Conservation (phyloP, 2,329 filamentous ascomycete species). For the Arthrocladium fulminans region DNA sequence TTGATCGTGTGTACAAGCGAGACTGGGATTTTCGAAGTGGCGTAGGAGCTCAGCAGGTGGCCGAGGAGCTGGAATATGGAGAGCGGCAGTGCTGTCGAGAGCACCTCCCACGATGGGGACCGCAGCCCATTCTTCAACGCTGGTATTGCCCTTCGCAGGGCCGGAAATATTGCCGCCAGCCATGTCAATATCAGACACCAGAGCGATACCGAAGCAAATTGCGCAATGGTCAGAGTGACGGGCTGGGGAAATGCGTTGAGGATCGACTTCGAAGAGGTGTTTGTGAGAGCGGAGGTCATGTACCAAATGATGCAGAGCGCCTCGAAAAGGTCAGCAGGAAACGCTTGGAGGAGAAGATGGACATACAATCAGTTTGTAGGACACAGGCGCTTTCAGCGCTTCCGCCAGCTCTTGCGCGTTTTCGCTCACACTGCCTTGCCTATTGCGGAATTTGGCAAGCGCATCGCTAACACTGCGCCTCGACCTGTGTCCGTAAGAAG, state of each 20-base stretch:
- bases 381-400: constrained; percentile 81
- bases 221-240: constrained; percentile 80
- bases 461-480: constrained; percentile 87
- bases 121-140: constrained; percentile 78
- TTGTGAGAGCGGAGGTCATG: constrained; percentile 86
- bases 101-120: constrained; percentile 67
- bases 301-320: constrained; percentile 86
- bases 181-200: constrained; percentile 76
- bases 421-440: constrained; percentile 78
- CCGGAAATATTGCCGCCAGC: constrained; percentile 63
- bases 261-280: constrained; percentile 96
- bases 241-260: constrained; percentile 84
- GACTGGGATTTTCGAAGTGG: constrained; percentile 88
- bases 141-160: constrained; percentile 61
- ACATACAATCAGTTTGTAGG: constrained; percentile 69
- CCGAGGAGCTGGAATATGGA: constrained; percentile 89
- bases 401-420: constrained; percentile 91
- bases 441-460: constrained; percentile 69
- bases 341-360: background rate
- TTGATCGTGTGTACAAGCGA: constrained; percentile 98
- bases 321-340: constrained; percentile 41
- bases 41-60: constrained; percentile 86
- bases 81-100: constrained; percentile 79
- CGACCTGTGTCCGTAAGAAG: constrained; percentile 46
- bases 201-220: constrained; percentile 85